Base-by-base conservation (phyloP, 1,139 yeast genomes). In the Geotrichum phurueaensis region DNA sequence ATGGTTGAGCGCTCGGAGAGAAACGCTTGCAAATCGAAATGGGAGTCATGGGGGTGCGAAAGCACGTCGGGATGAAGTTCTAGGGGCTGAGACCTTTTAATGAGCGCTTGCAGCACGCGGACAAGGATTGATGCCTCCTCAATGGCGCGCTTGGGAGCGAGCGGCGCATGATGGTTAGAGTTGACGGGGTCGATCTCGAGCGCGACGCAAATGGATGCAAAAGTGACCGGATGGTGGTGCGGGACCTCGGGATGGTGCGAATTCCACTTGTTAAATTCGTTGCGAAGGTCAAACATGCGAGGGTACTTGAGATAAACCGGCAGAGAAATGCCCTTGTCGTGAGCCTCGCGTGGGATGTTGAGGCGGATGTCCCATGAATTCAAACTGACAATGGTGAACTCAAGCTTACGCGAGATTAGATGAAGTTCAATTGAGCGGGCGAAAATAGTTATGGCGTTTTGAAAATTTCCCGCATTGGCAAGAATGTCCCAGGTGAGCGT, bases 271-370 rank as follows among this genome's bases (percentile, higher is more conserved):
- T 80, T 71, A 70, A 81, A 89, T 72, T 91, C 97, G 62, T 80
- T 82, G 68, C 83, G 81, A 63, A 92, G 75, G 72, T 90, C 97
- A 74, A 89, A 90, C 31, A 87, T 80, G 53, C 85, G 79, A 1
- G 97, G 90, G 66, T 85, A 86, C 70, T 86, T 89, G 64, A 92
- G 76, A 70, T 86, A 89, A 2, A 82, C 78, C 0, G 97, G 97
- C 63, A 92, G 78, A 2, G 78, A 81, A 60, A 88, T 84, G 15
- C 83, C 81, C 70, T 87, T 85, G 71, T 89, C 96, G 51, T 89
- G 79, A 10, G 96, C 90, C 71, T 89, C 96, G 56, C 96, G 79
- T 5, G 89, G 86, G 31, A 92, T 73, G 67, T 87, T 89, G 43
- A 90, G 92, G 64, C 92, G 79, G 56, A 92, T 75, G 66, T 85